phyloP scores from a whole-genome alignment of 164 flowering plant genomes.

The Magnolia kwangsiensis region DNA sequence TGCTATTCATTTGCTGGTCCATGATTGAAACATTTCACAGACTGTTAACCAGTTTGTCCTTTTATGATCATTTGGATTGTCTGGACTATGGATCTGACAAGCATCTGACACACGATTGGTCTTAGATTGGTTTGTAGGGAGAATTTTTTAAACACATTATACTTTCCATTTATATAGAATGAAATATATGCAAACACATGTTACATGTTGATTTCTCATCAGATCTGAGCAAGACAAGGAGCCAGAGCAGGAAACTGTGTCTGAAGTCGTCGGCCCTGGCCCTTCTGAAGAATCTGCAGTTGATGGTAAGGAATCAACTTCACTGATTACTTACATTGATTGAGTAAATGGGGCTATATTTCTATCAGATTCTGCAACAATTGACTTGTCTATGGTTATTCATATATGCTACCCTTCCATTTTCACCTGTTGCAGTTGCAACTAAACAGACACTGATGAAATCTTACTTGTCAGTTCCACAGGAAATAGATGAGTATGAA shows the following conservation, averaged over 20 bases:
- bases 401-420: neutral
- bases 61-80: too few relatives aligned
- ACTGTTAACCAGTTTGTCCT: too few relatives aligned
- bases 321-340: neutral
- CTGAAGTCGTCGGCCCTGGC: slow-evolving; percentile 64
- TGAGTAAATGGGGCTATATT: neutral
- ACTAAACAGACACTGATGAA: slow-evolving; percentile 7
- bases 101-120: too few relatives aligned
- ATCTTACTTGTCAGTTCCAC: slow-evolving; percentile 57
- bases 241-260: slow-evolving; percentile 69
- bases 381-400: neutral
- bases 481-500: slow-evolving; percentile 95
- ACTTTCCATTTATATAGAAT: too few relatives aligned
- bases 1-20: too few relatives aligned
- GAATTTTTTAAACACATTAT: too few relatives aligned
- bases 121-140: too few relatives aligned
- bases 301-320: slow-evolving; percentile 49
- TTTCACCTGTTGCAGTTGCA: neutral
- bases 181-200: too few relatives aligned
- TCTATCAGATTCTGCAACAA: slow-evolving; percentile 1
- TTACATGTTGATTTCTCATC: slow-evolving; percentile 3
- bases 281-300: slow-evolving; percentile 61
- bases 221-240: slow-evolving; percentile 99
- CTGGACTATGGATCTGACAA: too few relatives aligned
- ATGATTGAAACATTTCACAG: too few relatives aligned